Evolutionary conservation across 331 rosid species (phyloP), one percentile per base, ranked within the genome.

Genomic region (Arachis monticola): DNA sequence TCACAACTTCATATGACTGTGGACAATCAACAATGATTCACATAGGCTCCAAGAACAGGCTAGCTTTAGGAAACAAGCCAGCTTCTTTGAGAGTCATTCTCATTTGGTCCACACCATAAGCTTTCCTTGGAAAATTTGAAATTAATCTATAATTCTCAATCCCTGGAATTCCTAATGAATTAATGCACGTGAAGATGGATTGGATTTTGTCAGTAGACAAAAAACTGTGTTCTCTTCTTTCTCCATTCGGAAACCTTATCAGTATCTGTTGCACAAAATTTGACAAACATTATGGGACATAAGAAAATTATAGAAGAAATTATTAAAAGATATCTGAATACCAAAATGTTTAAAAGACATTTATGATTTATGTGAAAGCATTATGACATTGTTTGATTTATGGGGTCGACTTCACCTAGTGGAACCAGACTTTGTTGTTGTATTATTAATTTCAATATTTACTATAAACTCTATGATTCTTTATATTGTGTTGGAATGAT

Each of bases 191-290:
- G 82, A 88, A 93, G 67, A 93, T 82, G 41, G 92, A 78, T 32
- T 90, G 86, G 67, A 88, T 72, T 80, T 87, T 90, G 74, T 93
- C 98, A 38, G 78, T 82, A 87, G 87, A 50, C 77, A 72, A 67
- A 61, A 93, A 93, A 51, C 79, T 83, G 35, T 82, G 90, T 82
- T 90, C 90, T 79, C 89, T 87, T 79, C 91, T 93, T 83, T 93
- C 93, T 0, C 98, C 95, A 17, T 90, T 93, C 60, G 98, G 95
- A 83, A 93, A 90, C 88, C 98, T 89, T 77, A 93, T 79, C 66
- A 85, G 69, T 75, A 93, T 93, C 94, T 92, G 91, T 51, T 69
- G 67, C 38, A 77, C 48, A 56, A 68, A 68, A 5, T 17, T 67
- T 30, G 41, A 42, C 65, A 80, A 51, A 13, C 38, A 17, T 17